A percentile compares a stretch with the other conserved stretches of the same genome.
These are phyloP conservation scores for Zhuliangozyma parablackwelliae DNA, from an alignment of 1,139 yeast species.

Conservation along the genomic window DNA sequence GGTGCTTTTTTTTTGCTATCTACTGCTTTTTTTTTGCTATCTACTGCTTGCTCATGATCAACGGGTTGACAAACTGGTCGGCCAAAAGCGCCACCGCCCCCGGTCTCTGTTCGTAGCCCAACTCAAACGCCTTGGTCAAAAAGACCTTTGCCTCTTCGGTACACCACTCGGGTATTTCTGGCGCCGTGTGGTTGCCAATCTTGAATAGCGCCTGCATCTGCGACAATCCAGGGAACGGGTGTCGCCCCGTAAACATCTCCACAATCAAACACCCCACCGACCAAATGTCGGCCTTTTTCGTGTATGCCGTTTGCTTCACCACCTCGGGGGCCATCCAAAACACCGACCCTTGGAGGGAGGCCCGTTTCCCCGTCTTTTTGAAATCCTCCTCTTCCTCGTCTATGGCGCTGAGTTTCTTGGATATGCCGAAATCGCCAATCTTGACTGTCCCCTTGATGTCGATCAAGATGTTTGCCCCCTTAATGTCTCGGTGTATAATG, in stretches of 20 bases:
- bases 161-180: slow-evolving; percentile 76
- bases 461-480: slow-evolving; percentile 87
- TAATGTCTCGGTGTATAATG: slow-evolving; percentile 86
- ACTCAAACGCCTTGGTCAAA: slow-evolving; percentile 61
- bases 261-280: slow-evolving; percentile 87
- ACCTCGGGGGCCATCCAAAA: slow-evolving; percentile 99
- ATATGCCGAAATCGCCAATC: slow-evolving; percentile 91
- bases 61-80: slow-evolving; percentile 55
- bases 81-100: slow-evolving; percentile 64
- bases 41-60: slow-evolving; percentile 39
- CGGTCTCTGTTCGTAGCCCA: slow-evolving; percentile 71
- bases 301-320: slow-evolving; percentile 83
- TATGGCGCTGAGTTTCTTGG: slow-evolving; percentile 57
- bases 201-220: slow-evolving; percentile 96
- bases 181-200: slow-evolving; percentile 77
- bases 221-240: slow-evolving; percentile 89
- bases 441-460: slow-evolving; percentile 90
- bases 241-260: slow-evolving; percentile 93
- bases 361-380: slow-evolving; percentile 51
- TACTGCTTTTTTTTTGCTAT: neutral
- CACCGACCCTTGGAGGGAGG: slow-evolving; percentile 88
- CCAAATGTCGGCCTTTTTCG: slow-evolving; percentile 93
- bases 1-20: no score
- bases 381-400: slow-evolving; percentile 21
- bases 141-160: slow-evolving; percentile 68